A percentile compares a stretch with the other conserved stretches of the same genome.
Conservation (phyloP, 1,284 basidiomycete genomes). For the Trichosporon faecale region DNA sequence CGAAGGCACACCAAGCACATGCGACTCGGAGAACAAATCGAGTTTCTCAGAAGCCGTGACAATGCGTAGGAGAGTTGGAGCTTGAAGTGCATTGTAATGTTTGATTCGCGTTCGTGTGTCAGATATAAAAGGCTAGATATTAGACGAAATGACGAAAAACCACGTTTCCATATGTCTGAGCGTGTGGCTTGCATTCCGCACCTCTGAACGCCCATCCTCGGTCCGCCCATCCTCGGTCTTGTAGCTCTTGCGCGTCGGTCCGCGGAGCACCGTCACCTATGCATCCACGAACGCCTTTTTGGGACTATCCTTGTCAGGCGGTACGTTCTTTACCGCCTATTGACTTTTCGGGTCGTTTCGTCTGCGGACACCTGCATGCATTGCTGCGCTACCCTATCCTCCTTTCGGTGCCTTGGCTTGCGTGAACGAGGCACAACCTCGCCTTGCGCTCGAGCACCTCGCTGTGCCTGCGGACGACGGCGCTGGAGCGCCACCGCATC, state of each 20-base stretch:
- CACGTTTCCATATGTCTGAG: background rate
- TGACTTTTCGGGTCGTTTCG: background rate
- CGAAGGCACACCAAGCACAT: background rate
- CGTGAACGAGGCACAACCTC: background rate
- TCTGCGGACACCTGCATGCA: background rate
- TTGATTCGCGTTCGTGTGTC: background rate
- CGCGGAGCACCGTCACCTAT: background rate
- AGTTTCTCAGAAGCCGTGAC: background rate
- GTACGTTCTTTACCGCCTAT: background rate
- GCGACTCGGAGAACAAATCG: background rate
- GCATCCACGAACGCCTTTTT: background rate
- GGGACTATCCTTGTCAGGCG: background rate
- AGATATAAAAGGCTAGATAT: background rate
- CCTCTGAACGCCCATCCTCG: background rate
- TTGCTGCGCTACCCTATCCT: background rate
- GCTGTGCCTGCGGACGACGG: background rate
- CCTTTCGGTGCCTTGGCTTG: background rate
- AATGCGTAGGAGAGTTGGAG: background rate
- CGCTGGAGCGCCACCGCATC: background rate
- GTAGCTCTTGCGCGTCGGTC: background rate
- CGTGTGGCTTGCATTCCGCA: background rate
- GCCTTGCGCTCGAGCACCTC: background rate
- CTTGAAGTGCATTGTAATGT: background rate
- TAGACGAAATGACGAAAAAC: background rate
- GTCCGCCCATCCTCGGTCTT: background rate